Base-by-base conservation (phyloP, 2,329 filamentous ascomycete species). In the Sclerotinia minor region DNA sequence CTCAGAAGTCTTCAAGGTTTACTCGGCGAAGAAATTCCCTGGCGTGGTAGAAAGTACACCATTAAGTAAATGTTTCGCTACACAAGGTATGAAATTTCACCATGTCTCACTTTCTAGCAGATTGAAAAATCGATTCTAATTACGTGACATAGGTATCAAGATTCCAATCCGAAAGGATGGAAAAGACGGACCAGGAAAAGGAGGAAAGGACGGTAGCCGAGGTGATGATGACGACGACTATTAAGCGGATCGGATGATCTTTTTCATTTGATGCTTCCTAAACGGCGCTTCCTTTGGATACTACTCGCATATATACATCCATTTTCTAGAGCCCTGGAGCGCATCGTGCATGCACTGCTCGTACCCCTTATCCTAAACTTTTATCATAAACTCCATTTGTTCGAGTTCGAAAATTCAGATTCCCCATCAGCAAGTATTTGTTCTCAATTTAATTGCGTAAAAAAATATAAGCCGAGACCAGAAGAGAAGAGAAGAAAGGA, bases 1-100 rank as follows among this genome's bases (percentile, higher is more conserved):
- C 79, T 96, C 92, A 59, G 91, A 96, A 5, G 85, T 88, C 3
- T 98, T 99, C 82, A 92, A 92, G 65, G 95, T 99, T 41, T 98
- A 90, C 80, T 96, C 92, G 2, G 95, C 95, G 59, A 99, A 99
- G 84, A 97, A 97, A 76, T 99, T 99, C 79, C 95, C 95, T 0
- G 95, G 95, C 52, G 95, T 99, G 1, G 97, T 96, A 68, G 94
- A 98, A 78, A 96, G 91, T 78, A 99, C 95, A 0, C 80, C 88
- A 5, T 81, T 98, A 24, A 97, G 94, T 83, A 97, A 96, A 79
- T 92, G 88, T 70, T 98, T 99, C 80, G 94, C 95, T 4, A 84
- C 87, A 1, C 95, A 99, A 76, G 95, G 95, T 32, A 96, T 97
- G 80, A 97, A 97, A 80, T 24, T 24, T 17, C n/a, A n/a, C 15